These are phyloP conservation scores for Anastatica hierochuntica DNA, from an alignment of 345 rosid species.

Conservation along the genomic window DNA sequence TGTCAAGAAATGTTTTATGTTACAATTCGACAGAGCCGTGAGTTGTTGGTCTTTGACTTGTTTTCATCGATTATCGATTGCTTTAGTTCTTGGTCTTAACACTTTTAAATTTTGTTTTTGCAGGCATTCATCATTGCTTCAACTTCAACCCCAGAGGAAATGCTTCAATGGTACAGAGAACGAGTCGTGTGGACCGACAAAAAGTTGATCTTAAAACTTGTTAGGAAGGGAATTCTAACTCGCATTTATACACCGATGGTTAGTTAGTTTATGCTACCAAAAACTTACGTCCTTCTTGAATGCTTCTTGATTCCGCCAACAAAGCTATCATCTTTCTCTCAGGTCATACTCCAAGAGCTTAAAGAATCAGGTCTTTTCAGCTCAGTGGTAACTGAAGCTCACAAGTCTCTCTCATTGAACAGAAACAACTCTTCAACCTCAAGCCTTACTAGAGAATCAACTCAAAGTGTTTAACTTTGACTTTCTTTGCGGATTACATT, in stretches of 20 bases:
- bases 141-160: conserved; percentile 82
- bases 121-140: conserved; percentile 99
- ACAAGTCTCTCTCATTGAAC: background rate
- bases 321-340: conserved; percentile 2
- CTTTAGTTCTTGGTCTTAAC: no score
- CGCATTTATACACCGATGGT: conserved; percentile 87
- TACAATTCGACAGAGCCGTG: conserved; percentile 93
- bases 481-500: no score
- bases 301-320: background rate
- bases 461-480: conserved; percentile 7
- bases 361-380: conserved; percentile 67
- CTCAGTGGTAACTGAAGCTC: conserved; percentile 36
- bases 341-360: conserved; percentile 73
- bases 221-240: conserved; percentile 67
- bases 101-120: no score
- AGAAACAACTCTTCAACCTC: conserved; percentile 7
- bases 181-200: conserved; percentile 71
- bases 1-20: conserved; percentile 94
- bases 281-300: no score
- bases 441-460: conserved; percentile 11
- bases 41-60: no score
- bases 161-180: conserved; percentile 85
- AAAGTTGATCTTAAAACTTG: conserved; percentile 46
- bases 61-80: no score
- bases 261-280: no score